Base-by-base conservation (phyloP, 768 basidiomycete species). In the Mycena amicta region DNA sequence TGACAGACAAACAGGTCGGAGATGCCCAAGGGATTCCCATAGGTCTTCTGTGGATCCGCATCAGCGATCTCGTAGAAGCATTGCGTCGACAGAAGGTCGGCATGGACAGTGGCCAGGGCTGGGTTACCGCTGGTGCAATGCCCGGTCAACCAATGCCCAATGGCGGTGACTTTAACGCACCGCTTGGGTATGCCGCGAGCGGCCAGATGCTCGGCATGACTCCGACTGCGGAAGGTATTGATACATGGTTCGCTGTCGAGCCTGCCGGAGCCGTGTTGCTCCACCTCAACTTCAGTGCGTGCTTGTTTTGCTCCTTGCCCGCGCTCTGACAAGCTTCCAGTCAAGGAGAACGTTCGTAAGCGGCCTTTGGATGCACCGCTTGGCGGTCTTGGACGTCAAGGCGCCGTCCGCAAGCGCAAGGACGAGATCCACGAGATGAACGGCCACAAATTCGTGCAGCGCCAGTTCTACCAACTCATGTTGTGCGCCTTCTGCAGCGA, bases 371-470 rank as follows among this genome's bases (percentile, higher is more conserved):
- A 99, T 67, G 91, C 86, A 3, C 87, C 87, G 12, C 70, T 81
- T 8, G 91, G 90, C 51, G 95, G 94, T 57, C 86, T 99, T 39
- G 97, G 96, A 50, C 94, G 97, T 71, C 96, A 98, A 76, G 97
- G 96, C 54, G 97, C 97, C 58, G 87, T 99, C 64, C 90, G 95
- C 70, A 98, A 97, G 76, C 92, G 95, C 68, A 98, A 98, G 75
- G 96, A 88, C 65, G 96, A 98, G 78, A 90, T 98, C 3, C 95
- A 95, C 77, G 95, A 98, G 75, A 98, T 98, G 93, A 98, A 98
- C 70, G 97, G 97, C 12, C 97, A 99, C 79, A 93, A 97, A 74
- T 99, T 99, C 71, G 84, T 99, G 46, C 92, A 94, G 67, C 86
- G 89, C 46, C 97, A 98, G 74, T 99, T 99, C 80, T 98, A 97